Evolutionary conservation across 1,284 basidiomycete species (phyloP), one percentile per base, ranked within the genome.

Genomic region (Rhodotorula sp.): DNA sequence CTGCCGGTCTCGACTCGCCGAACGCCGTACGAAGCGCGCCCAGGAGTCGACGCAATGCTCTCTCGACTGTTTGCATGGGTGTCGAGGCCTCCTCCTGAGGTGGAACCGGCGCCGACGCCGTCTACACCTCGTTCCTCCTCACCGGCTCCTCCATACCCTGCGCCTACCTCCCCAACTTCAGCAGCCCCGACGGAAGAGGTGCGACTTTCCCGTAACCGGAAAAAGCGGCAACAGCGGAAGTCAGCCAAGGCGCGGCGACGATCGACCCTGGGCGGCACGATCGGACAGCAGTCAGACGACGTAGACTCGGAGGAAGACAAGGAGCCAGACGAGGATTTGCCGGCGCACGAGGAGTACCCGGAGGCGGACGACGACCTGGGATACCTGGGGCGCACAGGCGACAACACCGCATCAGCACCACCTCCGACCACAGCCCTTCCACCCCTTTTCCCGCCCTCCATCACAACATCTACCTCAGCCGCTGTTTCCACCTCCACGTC

Each of bases 281-380:
- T 1, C 29, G 29, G 24, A 8, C 22, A 20, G 9, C 36, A 53
- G 5, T 39, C 55, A 9, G 60, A 53, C 39, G 52, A 55, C 17
- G 24, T 20, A 30, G 22, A n/a, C 30, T 49, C 22, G 10, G 46
- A 48, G 17, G 64, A 54, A 34, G 57, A 53, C 29, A 36, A 54
- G 15, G 53, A 54, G 30, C 44, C 17, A 15, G 52, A 53, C n/a
- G 64, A 39, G 11, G 36, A 53, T 22, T 19, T 11, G 22, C 22
- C 32, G 30, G 22, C 8, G 7, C 24, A 20, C 29, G 39, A 44
- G 19, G 46, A 22, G 9, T 49, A 36, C 46, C 46, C 46, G 0
- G 64, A 66, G 6, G 64, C 64, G 4, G 64, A 66, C 53, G 58
- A 66, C 6, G 64, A 60, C 64, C 2, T 48, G 44, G 9, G 39